Conservation (phyloP, 148 eudicot genomes). For the Vaccinium vitisidaea region DNA sequence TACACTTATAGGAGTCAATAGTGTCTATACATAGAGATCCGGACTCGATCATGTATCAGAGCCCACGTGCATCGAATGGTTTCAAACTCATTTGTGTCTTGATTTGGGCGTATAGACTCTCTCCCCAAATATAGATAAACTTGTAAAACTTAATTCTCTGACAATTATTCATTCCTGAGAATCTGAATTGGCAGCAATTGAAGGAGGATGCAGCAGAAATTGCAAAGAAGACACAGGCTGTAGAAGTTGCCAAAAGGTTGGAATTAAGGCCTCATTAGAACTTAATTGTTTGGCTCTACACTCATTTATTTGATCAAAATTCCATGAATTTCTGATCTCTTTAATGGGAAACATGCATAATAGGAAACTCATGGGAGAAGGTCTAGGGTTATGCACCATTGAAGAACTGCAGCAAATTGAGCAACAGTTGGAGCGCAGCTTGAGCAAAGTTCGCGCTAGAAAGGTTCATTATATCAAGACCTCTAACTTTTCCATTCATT, state of each 20-base stretch:
- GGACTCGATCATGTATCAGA: not conserved
- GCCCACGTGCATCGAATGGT: not conserved
- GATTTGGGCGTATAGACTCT: not conserved
- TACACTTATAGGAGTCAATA: no score
- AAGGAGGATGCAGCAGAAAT: constrained; percentile 62
- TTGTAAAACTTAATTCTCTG: not conserved
- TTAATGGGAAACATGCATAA: not conserved
- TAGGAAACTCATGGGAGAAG: constrained; percentile 85
- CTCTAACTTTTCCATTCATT: not conserved
- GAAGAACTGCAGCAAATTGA: constrained; percentile 82
- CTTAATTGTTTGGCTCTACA: not conserved
- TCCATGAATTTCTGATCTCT: not conserved
- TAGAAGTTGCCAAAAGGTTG: constrained; percentile 79
- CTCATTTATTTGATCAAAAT: not conserved
- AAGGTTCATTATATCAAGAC: constrained; percentile 41
- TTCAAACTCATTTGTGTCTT: not conserved
- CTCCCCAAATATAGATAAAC: not conserved
- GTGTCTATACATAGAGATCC: not conserved
- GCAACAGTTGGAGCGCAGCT: constrained; percentile 68
- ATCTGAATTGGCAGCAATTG: constrained; percentile 50
- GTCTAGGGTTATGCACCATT: constrained; percentile 55
- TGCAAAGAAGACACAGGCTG: constrained; percentile 64
- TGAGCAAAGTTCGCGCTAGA: constrained; percentile 59
- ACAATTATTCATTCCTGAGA: not conserved
- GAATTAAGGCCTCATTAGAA: not conserved